Base-by-base conservation (phyloP, 805 yeast genomes). In the Kluyveromyces siamensis region DNA sequence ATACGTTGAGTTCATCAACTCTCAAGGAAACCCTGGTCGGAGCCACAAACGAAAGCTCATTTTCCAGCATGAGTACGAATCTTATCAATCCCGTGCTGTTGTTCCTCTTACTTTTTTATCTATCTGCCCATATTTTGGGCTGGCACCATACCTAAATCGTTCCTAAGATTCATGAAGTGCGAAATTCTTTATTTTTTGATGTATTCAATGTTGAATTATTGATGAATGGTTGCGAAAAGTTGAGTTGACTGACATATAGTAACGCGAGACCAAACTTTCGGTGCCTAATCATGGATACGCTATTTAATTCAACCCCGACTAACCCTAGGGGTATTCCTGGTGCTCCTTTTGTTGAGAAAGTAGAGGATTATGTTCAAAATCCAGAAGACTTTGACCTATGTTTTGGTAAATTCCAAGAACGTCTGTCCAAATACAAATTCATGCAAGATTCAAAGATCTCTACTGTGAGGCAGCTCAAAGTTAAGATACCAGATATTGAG, bases 321-420 rank as follows among this genome's bases (percentile, higher is more conserved):
- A 93, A 93, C 61, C 93, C 97, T 9, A 77, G 98, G 54, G 99
- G 99, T 3, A 93, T 93, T 49, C 99, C 99, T 7, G 85, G 87
- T 61, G 99, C 99, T 1, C 96, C 95, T 39, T 93, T 93, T 66
- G 81, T 93, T 46, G 95, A 85, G 53, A 79, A 80, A 49, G 93
- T 90, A 9, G 93, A 81, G 48, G 83, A 80, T 45, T 79, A 81
- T 56, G 76, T 89, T 53, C 84, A 80, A 59, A 73, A 75, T 55
- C 74, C 81, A 2, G 82, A 76, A 41, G 91, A 87, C 58, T 87
- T 84, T 49, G 87, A 84, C 45, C 63, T 75, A 40, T 74, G 84
- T 36, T 77, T 91, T 70, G 73, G 75, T 44, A 76, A 84, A 56
- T 83, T 90, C 64, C 96, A 91, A 68, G 93, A 87, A 59, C 76